A percentile compares a stretch with the other conserved stretches of the same genome.
Evolutionary conservation across 1,284 basidiomycete genomes (phyloP).

Genomic region (Fomes fomentarius): DNA sequence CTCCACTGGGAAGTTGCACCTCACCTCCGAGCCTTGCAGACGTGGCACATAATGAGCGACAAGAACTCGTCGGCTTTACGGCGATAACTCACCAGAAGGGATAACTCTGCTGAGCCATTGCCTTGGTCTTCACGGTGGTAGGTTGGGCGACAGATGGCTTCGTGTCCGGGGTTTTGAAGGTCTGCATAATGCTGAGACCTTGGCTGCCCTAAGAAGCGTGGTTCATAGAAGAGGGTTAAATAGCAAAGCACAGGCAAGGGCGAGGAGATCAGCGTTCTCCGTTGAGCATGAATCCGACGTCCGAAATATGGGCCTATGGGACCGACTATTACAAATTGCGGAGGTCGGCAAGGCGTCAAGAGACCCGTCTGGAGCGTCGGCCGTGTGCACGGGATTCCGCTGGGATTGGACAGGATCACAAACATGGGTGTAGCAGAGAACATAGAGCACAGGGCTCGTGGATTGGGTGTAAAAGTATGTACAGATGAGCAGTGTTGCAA

Average conservation of each 20-base stretch:
- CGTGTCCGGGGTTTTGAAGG: constrained; percentile 6
- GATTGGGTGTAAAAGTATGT: background rate
- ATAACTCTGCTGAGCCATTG: constrained; percentile 42
- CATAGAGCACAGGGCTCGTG: constrained; percentile 7
- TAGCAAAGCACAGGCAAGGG: background rate
- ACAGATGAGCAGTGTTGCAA: background rate
- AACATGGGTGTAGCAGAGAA: background rate
- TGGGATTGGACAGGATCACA: background rate
- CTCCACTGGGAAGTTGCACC: constrained; percentile 19
- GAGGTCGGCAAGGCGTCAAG: constrained; percentile 1
- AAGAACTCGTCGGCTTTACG: constrained; percentile 5
- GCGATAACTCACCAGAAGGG: constrained; percentile 62
- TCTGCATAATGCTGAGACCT: constrained; percentile 13
- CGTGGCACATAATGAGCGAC: background rate
- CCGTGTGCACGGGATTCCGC: background rate
- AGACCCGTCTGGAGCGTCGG: constrained; percentile 9
- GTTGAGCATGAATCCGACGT: constrained; percentile 10
- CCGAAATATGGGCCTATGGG: background rate
- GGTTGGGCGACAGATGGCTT: background rate
- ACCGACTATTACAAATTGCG: constrained; percentile 19
- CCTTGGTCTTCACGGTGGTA: constrained; percentile 8
- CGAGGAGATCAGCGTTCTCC: background rate
- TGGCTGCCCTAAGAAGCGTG: constrained; percentile 17
- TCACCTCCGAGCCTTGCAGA: constrained; percentile 71
- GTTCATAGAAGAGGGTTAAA: constrained; percentile 20